These are phyloP conservation scores for Mycena metata DNA, from an alignment of 768 basidiomycete genomes.

Conservation along the genomic window DNA sequence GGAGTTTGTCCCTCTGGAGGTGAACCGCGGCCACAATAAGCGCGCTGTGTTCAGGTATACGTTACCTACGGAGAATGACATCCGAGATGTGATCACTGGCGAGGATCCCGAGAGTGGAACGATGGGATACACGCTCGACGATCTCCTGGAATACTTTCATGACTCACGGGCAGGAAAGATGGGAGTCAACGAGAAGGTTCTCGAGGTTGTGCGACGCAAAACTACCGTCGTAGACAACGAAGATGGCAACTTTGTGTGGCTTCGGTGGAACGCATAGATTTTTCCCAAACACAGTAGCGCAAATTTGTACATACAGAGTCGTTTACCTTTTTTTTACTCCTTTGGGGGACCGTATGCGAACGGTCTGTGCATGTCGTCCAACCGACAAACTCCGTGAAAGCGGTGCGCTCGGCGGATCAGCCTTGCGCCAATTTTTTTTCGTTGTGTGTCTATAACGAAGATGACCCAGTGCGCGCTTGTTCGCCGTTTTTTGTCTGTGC, in stretches of 20 bases:
- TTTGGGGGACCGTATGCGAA: constrained; percentile 2
- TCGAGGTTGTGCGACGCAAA: constrained; percentile 79
- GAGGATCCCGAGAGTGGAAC: constrained; percentile 71
- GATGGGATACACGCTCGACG: constrained; percentile 71
- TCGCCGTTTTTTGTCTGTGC: neutral
- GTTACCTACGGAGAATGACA: constrained; percentile 84
- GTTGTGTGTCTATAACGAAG: no score
- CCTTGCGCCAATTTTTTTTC: neutral
- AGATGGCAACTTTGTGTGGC: constrained; percentile 71
- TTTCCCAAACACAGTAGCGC: neutral
- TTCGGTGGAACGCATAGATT: constrained; percentile 66
- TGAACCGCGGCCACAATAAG: constrained; percentile 13
- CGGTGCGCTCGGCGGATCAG: constrained; percentile 22
- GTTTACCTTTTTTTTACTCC: constrained; percentile 14
- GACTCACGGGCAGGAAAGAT: constrained; percentile 62
- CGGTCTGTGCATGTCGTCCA: constrained; percentile 2
- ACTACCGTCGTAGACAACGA: constrained; percentile 73
- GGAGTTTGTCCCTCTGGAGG: neutral
- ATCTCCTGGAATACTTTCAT: constrained; percentile 71
- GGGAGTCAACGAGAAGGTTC: constrained; percentile 82
- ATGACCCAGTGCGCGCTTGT: neutral
- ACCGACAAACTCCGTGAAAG: constrained; percentile 14
- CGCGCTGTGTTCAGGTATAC: constrained; percentile 58
- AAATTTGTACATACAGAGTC: constrained; percentile 7
- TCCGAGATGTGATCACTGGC: constrained; percentile 76